Evolutionary conservation across 164 flowering plant genomes (phyloP), one percentile per base, ranked within the genome.

Genomic region (Paratinospora sagittata): DNA sequence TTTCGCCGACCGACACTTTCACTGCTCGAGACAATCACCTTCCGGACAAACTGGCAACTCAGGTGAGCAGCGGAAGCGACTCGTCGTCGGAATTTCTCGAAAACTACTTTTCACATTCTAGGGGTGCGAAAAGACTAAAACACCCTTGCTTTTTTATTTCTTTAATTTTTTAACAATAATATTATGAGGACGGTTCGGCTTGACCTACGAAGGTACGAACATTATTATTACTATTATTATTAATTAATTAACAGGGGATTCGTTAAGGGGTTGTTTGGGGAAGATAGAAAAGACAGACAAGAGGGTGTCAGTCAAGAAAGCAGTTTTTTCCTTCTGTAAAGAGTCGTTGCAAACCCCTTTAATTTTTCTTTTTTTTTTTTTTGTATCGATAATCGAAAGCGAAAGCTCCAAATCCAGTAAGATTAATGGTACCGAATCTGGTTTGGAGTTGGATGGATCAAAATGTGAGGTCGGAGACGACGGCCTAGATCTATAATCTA

Each of bases 401-500:
- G 52, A 39, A 24, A 82, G n/a, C 0, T 13, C 16, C n/a, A 17
- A 52, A 52, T 52, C 58, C 43, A 76, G 41, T 79, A 81, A 81
- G 69, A 73, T 78, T 72, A 73, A 72, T 78, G 75, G 84, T 82
- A 82, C 77, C 34, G 43, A 49, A 52, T 52, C 21, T 14, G 58
- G 10, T 39, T 39, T 7, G 7, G n/a, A n/a, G 5, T 39, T n/a
- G n/a, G 7, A 39, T 39, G 33, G 83, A 81, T 75, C 43, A 26
- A 76, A 82, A 78, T 81, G 70, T 27, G 13, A 23, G 10, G 65
- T n/a, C n/a, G n/a, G n/a, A n/a, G n/a, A n/a, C n/a, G n/a, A n/a
- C n/a, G n/a, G n/a, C n/a, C n/a, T n/a, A n/a, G n/a, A n/a, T n/a
- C n/a, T n/a, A n/a, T n/a, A n/a, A 27, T 27, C 37, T 41, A 47